Percentiles rank a stretch among this genome's conserved stretches.
Evolutionary conservation across 179 eudicot species (phyloP).

Genomic region (Gypsophila paniculata): DNA sequence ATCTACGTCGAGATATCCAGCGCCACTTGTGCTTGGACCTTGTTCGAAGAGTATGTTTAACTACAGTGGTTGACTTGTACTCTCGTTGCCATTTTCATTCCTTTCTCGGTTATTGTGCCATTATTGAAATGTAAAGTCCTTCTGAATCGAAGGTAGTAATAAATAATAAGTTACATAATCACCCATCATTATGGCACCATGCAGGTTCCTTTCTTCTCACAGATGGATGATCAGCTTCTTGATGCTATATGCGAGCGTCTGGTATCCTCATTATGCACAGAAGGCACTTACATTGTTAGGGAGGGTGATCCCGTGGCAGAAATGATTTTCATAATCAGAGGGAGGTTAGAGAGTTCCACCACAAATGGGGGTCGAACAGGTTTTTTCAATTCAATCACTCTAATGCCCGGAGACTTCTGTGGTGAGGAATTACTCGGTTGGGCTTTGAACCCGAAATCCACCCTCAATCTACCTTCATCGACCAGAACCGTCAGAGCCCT

Average conservation of each 20-base stretch:
- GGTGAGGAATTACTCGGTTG: conserved; percentile 74
- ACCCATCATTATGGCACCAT: conserved; percentile 57
- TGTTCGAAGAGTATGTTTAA: conserved; percentile 67
- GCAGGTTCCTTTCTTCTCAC: conserved; percentile 97
- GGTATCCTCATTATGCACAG: conserved; percentile 73
- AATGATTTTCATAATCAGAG: conserved; percentile 88
- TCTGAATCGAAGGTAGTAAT: neutral
- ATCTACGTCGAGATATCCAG: conserved; percentile 93
- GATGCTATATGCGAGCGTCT: conserved; percentile 93
- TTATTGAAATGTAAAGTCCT: conserved; percentile 42
- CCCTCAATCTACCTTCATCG: conserved; percentile 71
- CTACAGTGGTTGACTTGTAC: no score
- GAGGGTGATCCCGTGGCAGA: conserved; percentile 93
- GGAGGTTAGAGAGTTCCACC: conserved; percentile 78
- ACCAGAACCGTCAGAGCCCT: conserved; percentile 76
- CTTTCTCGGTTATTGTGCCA: conserved; percentile 26
- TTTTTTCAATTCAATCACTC: conserved; percentile 54
- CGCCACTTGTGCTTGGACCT: conserved; percentile 93
- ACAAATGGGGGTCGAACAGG: conserved; percentile 92
- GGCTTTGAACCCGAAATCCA: conserved; percentile 65
- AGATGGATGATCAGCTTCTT: conserved; percentile 91
- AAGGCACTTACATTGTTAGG: conserved; percentile 74
- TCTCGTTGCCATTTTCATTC: no score
- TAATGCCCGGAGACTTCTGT: conserved; percentile 69
- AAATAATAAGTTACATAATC: conserved; percentile 26